These are phyloP conservation scores for Mucor circinelloides DNA, from an alignment of 371 early-diverging fungal genomes.

Conservation along the genomic window DNA sequence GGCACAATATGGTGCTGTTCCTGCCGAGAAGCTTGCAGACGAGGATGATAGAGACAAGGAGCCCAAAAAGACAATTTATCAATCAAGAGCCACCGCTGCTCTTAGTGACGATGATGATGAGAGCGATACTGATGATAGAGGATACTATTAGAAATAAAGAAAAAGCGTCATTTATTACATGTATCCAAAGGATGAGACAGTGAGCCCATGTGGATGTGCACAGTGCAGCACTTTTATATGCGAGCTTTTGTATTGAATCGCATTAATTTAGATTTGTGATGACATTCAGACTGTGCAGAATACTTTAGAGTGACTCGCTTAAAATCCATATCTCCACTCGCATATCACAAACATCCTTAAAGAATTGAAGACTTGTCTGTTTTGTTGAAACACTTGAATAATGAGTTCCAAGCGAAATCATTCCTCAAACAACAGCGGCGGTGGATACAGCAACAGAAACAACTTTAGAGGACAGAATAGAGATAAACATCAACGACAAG, in stretches of 20 bases:
- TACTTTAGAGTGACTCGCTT: background rate
- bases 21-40: conserved; percentile 36
- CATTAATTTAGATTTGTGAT: no score
- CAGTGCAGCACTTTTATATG: no score
- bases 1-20: conserved; percentile 45
- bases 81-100: conserved; percentile 57
- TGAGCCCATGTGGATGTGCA: no score
- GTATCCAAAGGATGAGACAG: no score
- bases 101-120: conserved; percentile 65
- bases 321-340: background rate
- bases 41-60: conserved; percentile 18
- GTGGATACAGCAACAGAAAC: conserved; percentile 5
- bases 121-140: conserved; percentile 51
- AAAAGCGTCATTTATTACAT: no score
- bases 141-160: conserved; percentile 40
- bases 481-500: conserved; percentile 13
- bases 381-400: background rate
- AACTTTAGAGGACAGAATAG: conserved; percentile 4
- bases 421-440: conserved; percentile 1
- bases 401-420: conserved; percentile 22
- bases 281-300: background rate
- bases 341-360: background rate
- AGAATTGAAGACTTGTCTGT: no score
- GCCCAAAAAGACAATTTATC: conserved; percentile 41
- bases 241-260: no score